Base-by-base conservation (phyloP, 768 basidiomycete species). In the Lentinula guzmanii region DNA sequence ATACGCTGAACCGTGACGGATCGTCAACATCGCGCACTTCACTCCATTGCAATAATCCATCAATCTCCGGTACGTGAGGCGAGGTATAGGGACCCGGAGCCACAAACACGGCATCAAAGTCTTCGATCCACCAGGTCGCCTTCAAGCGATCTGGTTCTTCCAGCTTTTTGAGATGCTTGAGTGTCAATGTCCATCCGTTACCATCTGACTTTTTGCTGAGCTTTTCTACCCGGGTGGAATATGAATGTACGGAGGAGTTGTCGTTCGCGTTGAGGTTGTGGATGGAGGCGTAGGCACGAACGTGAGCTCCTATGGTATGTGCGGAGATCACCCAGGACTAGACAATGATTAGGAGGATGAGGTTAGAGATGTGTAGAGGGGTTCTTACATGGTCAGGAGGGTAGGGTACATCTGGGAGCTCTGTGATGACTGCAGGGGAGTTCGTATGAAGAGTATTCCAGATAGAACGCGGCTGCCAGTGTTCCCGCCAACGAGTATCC, bases 201-300 rank as follows among this genome's bases (percentile, higher is more conserved):
- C 51, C 56, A 2, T 58, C 62, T 24, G 66, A 52, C 18, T 65
- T 21, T 54, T 78, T 78, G 42, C 70, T 68, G 35, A 73, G 63
- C 33, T 53, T 64, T 62, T 78, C 77, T 2, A 78, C 77, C 8
- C 77, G 74, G 3, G 78, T 77, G 34, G 74, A 70, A 66, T 75
- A 77, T 3, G 72, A 67, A 0, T 62, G 56, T 21, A 66, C 68
- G 1, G 66, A 63, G 33, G 24, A 39, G 15, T 43, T 54, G 34
- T 75, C 75, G 34, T 75, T 65, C 51, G 65, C 63, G 53, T 74
- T 72, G 53, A 76, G 65, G 34, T 68, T 67, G 52, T 71, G 69
- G 48, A 70, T 54, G 21, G 70, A 69, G 1, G 73, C 72, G 50
- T 71, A 77, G 10, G 69, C 63, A 13, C 72, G 72, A 43, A 76